Evolutionary conservation across 306 rosid genomes (phyloP).

Genomic region (Sicyos baderoa): DNA sequence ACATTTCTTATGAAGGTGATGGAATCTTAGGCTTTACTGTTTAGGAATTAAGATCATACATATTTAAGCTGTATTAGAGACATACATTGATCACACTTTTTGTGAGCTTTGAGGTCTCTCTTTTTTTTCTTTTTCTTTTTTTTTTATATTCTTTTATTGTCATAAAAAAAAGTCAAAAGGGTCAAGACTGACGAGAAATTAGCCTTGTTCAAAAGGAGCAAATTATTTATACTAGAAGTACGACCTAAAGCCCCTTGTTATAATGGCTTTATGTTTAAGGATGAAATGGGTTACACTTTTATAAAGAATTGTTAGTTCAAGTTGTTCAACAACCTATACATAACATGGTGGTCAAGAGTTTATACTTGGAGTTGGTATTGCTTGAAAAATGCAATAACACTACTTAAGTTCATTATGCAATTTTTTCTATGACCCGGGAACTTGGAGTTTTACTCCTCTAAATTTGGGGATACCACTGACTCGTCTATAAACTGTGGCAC

Average conservation of each 20-base stretch:
- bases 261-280: background rate
- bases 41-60: constrained; percentile 5
- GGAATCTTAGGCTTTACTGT: constrained; percentile 40
- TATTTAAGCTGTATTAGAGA: background rate
- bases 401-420: background rate
- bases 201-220: background rate
- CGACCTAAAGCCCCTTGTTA: background rate
- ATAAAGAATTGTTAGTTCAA: background rate
- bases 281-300: background rate
- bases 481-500: too few relatives aligned
- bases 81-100: background rate
- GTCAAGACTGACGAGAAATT: background rate
- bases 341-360: too few relatives aligned
- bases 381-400: too few relatives aligned
- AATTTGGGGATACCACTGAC: too few relatives aligned
- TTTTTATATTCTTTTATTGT: background rate
- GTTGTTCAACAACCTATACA: too few relatives aligned
- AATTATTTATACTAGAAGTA: background rate
- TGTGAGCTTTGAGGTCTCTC: background rate
- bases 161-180: background rate
- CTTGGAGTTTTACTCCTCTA: too few relatives aligned
- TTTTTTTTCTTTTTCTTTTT: too few relatives aligned
- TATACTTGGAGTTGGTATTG: too few relatives aligned
- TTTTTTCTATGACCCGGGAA: background rate
- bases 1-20: constrained; percentile 72